These are phyloP conservation scores for Cephaloascus fragrans DNA, from an alignment of 805 yeast genomes.

Conservation along the genomic window DNA sequence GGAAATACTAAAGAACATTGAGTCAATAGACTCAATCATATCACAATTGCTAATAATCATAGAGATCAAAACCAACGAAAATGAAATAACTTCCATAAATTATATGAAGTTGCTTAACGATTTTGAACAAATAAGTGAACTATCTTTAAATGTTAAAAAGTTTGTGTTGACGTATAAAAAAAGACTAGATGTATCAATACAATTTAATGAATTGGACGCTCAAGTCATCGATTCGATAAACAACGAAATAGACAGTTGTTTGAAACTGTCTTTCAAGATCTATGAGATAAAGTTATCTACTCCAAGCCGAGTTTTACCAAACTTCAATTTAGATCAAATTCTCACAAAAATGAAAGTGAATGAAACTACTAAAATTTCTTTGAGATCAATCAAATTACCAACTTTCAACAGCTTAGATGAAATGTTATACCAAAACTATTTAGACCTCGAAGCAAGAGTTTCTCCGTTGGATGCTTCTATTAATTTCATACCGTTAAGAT, in stretches of 20 bases:
- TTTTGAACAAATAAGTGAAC: conserved; percentile 21
- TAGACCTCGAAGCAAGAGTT: conserved; percentile 27
- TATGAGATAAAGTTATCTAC: conserved; percentile 27
- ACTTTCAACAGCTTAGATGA: conserved; percentile 26
- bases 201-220: conserved; percentile 31
- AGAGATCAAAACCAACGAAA: conserved; percentile 15
- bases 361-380: conserved; percentile 3
- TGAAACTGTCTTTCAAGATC: conserved; percentile 21
- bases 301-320: conserved; percentile 10
- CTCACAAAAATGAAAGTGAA: not conserved
- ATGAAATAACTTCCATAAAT: conserved; percentile 3
- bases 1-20: conserved; percentile 17
- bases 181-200: conserved; percentile 27
- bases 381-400: conserved; percentile 20
- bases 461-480: conserved; percentile 44
- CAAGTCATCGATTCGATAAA: conserved; percentile 31
- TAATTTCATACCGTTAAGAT: conserved; percentile 40
- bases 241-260: conserved; percentile 24
- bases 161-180: conserved; percentile 16
- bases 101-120: conserved; percentile 13
- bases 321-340: conserved; percentile 1
- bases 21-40: conserved; percentile 22
- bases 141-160: conserved; percentile 13
- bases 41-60: conserved; percentile 21
- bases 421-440: conserved; percentile 29